Conservation (phyloP, 345 rosid genomes). For the Chamaenerion angustifolium region DNA sequence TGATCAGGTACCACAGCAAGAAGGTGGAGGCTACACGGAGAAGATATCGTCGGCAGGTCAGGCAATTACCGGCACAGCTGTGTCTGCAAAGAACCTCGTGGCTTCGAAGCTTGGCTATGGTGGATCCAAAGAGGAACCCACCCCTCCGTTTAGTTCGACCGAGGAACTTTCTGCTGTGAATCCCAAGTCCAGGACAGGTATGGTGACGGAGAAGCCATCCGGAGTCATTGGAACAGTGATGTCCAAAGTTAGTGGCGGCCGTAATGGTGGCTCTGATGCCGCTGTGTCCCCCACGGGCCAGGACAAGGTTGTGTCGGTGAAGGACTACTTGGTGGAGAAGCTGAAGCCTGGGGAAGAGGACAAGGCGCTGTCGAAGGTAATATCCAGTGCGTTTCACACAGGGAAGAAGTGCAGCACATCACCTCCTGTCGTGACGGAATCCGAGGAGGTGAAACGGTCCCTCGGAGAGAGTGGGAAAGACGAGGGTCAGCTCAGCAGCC, state of each 20-base stretch:
- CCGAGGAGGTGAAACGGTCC: constrained; percentile 32
- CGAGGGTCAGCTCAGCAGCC: constrained; percentile 8
- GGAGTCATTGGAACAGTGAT: too few relatives aligned
- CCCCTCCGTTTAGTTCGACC: too few relatives aligned
- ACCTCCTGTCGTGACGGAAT: too few relatives aligned
- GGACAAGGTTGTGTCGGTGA: constrained; percentile 40
- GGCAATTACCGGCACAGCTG: constrained; percentile 13
- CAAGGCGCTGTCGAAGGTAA: constrained; percentile 46
- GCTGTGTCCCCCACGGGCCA: constrained; percentile 25
- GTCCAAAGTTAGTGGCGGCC: too few relatives aligned
- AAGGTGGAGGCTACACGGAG: constrained; percentile 11
- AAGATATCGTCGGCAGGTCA: constrained; percentile 15
- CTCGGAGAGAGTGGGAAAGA: constrained; percentile 21
- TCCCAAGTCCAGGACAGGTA: constrained; percentile 12
- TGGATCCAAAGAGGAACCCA: constrained; percentile 1
- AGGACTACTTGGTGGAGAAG: constrained; percentile 39
- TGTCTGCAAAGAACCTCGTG: constrained; percentile 10
- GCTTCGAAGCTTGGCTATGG: constrained; percentile 39
- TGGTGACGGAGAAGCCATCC: too few relatives aligned
- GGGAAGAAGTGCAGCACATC: constrained; percentile 8
- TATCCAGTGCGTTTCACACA: constrained; percentile 28
- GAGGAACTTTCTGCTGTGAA: neutral
- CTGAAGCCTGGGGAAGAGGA: constrained; percentile 71
- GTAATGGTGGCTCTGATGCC: too few relatives aligned
- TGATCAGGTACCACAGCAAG: neutral